Evolutionary conservation across 1,284 basidiomycete species (phyloP).

Genomic region (Microbotryum violaceum): DNA sequence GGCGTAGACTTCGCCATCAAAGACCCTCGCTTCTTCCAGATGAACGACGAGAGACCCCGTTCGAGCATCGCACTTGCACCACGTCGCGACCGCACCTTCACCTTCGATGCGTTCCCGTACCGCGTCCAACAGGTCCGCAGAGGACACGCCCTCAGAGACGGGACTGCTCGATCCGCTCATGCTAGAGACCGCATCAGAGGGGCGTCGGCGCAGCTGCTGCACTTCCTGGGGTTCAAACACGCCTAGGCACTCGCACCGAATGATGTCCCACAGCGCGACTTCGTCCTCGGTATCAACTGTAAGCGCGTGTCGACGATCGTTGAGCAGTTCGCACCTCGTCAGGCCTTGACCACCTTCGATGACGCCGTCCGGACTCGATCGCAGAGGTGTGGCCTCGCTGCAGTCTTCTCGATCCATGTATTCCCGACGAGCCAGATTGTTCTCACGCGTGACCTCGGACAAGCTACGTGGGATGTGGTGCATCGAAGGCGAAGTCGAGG

Average conservation of each 20-base stretch:
- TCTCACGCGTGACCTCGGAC: not conserved
- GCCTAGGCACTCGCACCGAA: conserved; percentile 69
- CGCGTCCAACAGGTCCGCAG: conserved; percentile 66
- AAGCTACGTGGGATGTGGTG: not conserved
- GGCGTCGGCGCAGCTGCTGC: conserved; percentile 18
- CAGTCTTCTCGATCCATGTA: conserved; percentile 76
- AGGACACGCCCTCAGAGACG: not conserved
- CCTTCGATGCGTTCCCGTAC: conserved; percentile 86
- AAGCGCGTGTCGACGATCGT: conserved; percentile 83
- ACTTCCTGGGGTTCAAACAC: conserved; percentile 60
- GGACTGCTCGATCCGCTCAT: not conserved
- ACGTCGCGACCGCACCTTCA: conserved; percentile 72
- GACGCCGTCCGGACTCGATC: conserved; percentile 56
- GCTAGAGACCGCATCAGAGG: conserved; percentile 7
- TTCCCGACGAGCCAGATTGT: conserved; percentile 46
- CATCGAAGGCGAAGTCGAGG: not conserved
- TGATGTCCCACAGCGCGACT: conserved; percentile 87
- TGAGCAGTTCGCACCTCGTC: conserved; percentile 64
- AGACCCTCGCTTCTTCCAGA: conserved; percentile 68
- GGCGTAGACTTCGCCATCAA: conserved; percentile 89
- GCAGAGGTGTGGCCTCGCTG: conserved; percentile 63
- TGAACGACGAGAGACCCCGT: conserved; percentile 82
- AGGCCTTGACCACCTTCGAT: conserved; percentile 75
- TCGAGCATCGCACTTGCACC: conserved; percentile 85
- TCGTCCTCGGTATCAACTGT: conserved; percentile 78